Base-by-base conservation (phyloP, 2,329 filamentous ascomycete genomes). In the Aotearoamyces nothofagi region DNA sequence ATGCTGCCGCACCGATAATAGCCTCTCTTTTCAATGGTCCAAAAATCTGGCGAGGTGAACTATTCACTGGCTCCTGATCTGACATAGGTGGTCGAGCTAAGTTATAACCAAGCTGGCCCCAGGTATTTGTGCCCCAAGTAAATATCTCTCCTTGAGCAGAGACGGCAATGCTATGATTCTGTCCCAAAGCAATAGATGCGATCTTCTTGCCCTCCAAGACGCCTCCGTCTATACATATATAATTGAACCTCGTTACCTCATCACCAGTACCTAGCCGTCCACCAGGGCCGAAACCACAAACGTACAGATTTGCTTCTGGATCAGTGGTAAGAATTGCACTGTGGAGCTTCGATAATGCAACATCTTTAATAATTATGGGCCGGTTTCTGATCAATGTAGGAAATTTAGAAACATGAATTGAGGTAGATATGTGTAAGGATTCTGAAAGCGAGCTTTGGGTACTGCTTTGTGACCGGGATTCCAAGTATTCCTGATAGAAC, bases 91-190 rank as follows among this genome's bases (percentile, higher is more conserved):
- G 66, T 10, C 62, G 52, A 6, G 84, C 82, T 10, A 93, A 58
- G 11, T 66, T 58, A 49, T 93, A 96, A 4, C 90, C 90, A 9
- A 98, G 63, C 49, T 96, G 87, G 1, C 78, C 83, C 47, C 71
- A 76, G 5, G 66, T 73, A 44, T 94, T 96, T 39, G 78, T 80
- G 5, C 90, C 90, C 90, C 90, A 98, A 2, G 83, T 90, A 61
- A 82, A 93, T 5, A 93, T 69, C 40, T 92, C 82, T n/a, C 90
- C 87, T 30, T 75, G 66, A n/a, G 74, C 74, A 3, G 81, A 79
- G 5, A 96, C 60, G 1, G 83, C 87, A 49, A 98, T 63, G 3
- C 79, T 81, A 49, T 98, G 90, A 40, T 93, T 90, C 47, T 92
- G 82, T 1, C 90, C 90, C 3, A 98, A 63, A 2, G 84, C 83